These are phyloP conservation scores for Pseudogymnoascus sp. DNA, from an alignment of 2,329 filamentous ascomycete genomes.

Conservation along the genomic window DNA sequence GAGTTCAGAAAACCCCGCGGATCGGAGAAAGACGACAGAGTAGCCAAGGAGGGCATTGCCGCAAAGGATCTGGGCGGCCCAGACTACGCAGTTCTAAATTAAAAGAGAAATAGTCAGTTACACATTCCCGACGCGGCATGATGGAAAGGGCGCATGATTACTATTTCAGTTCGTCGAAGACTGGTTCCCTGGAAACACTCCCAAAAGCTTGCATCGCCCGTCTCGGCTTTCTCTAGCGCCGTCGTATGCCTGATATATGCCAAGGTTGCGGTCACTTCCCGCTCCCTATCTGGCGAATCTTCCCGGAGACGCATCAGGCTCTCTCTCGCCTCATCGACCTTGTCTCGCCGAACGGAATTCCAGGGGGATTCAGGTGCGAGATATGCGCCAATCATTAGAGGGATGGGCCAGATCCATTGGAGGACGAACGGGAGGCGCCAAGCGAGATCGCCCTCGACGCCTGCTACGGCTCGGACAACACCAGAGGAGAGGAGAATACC, in stretches of 20 bases:
- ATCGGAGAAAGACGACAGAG: slow-evolving; percentile 33
- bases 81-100: slow-evolving; percentile 32
- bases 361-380: slow-evolving; percentile 29
- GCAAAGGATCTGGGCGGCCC: slow-evolving; percentile 33
- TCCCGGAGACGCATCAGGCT: slow-evolving; percentile 23
- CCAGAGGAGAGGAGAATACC: slow-evolving; percentile 24
- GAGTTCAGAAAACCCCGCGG: slow-evolving; percentile 31
- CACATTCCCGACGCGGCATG: neutral
- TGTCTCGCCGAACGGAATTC: slow-evolving; percentile 27
- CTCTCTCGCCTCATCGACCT: slow-evolving; percentile 23
- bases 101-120: neutral
- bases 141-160: slow-evolving; percentile 6
- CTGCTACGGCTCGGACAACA: slow-evolving; percentile 21
- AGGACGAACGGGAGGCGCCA: slow-evolving; percentile 18
- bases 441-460: slow-evolving; percentile 16
- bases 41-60: slow-evolving; percentile 33
- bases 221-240: slow-evolving; percentile 20
- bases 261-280: slow-evolving; percentile 25
- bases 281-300: slow-evolving; percentile 20
- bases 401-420: slow-evolving; percentile 19
- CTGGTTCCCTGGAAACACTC: slow-evolving; percentile 24
- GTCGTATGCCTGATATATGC: slow-evolving; percentile 23
- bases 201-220: slow-evolving; percentile 18
- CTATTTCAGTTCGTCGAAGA: slow-evolving; percentile 23
- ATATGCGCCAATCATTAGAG: slow-evolving; percentile 24